Evolutionary conservation across 2,329 filamentous ascomycete species (phyloP).

Genomic region (Aspergillus chevalieri): DNA sequence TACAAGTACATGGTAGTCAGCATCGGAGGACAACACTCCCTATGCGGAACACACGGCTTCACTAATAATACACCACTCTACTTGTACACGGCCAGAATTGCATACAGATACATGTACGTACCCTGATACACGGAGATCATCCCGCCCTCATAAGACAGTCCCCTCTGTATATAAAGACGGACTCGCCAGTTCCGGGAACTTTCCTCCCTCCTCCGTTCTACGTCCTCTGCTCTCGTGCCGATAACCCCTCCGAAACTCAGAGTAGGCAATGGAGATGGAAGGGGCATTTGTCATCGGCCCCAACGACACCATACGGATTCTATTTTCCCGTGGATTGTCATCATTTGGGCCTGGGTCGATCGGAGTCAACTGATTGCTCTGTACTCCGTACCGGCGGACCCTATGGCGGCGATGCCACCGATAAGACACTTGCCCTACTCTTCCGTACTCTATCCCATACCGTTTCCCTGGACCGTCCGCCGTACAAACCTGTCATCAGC

Average conservation of each 20-base stretch:
- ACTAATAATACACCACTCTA: too few relatives aligned
- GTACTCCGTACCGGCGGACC: background rate
- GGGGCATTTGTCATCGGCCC: conserved; percentile 29
- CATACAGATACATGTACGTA: background rate
- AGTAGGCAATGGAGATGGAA: conserved; percentile 27
- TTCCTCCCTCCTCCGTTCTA: too few relatives aligned
- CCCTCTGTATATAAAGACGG: background rate
- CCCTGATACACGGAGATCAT: background rate
- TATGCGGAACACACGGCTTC: background rate
- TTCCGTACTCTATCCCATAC: too few relatives aligned
- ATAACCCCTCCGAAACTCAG: background rate
- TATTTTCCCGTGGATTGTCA: conserved; percentile 25
- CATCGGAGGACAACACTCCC: background rate
- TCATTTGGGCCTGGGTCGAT: background rate
- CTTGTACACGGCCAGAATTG: too few relatives aligned
- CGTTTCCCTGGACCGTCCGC: background rate
- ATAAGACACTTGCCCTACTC: too few relatives aligned
- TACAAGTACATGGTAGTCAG: background rate
- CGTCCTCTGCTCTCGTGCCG: background rate
- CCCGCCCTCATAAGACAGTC: too few relatives aligned
- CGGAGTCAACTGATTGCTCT: background rate
- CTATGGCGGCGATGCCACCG: too few relatives aligned
- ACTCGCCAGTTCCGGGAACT: too few relatives aligned
- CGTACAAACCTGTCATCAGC: background rate
- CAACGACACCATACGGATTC: conserved; percentile 25